Base-by-base conservation (phyloP, 176 grass and related monocot genomes). In the Otatea glauca region DNA sequence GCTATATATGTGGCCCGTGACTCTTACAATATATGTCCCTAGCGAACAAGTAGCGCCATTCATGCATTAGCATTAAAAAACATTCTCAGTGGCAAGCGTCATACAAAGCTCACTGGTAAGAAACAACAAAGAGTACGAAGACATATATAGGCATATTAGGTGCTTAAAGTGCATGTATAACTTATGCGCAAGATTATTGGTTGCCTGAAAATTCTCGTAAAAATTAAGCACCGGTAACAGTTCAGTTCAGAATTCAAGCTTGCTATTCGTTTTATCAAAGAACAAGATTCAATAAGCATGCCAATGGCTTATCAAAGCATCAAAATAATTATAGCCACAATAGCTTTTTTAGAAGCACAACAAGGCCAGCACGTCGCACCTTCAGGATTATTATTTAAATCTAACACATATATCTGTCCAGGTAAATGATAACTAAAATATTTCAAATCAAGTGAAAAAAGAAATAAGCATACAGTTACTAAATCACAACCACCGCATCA, bases 401-500 rank as follows among this genome's bases (percentile, higher is more conserved):
- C 21, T 2, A 42, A 20, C 43, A 55, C 21, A 72, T 4, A 84
- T 56, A 3, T 70, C 20, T 8, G 7, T 85, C 5, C 24, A 34
- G 17, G 21, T 41, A 39, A 49, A 41, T 37, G 54, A 1, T 15
- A 63, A 63, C 11, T 38, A 48, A 50, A 59, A 39, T 20, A 74
- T 64, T 64, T 83, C 2, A 18, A 53, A 75, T 27, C 29, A 69
- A 81, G 35, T 65, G 24, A 11, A 78, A 63, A 47, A 64, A 0
- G 24, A 48, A 65, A 47, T 45, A 65, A 63, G 4, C 75, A 78
- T 78, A 7, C 41, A 32, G n/a, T 63, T 77, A 20, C 35, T 73
- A 90, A 45, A 77, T 77, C 20, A 65, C 23, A 84, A 27, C 35
- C 51, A 75, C 38, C 4, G 83, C 51, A 4, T 80, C 74, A 83